These are phyloP conservation scores for Trichocladium antarcticum DNA, from an alignment of 495 filamentous ascomycete genomes.

Conservation along the genomic window DNA sequence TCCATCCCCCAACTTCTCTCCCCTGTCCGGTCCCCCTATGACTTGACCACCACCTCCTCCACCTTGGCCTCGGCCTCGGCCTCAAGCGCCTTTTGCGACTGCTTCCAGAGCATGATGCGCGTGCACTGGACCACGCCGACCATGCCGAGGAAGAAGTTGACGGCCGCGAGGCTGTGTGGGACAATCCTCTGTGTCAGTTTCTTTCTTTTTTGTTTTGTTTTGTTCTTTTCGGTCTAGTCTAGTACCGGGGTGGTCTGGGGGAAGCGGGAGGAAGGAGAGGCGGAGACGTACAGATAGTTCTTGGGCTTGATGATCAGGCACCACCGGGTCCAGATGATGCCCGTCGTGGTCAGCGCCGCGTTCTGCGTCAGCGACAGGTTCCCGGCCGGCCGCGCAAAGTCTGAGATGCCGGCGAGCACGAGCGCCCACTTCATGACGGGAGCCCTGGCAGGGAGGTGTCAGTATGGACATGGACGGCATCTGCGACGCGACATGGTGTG, in stretches of 20 bases:
- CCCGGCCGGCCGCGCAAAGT: constrained; percentile 85
- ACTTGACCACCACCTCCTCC: constrained; percentile 27
- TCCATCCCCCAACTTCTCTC: not conserved
- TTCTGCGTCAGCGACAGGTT: constrained; percentile 90
- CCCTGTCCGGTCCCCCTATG: not conserved
- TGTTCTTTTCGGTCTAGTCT: too few species aligned
- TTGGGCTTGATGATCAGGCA: constrained; percentile 91
- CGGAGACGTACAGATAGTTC: constrained; percentile 63
- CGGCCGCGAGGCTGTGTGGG: constrained; percentile 63
- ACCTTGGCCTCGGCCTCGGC: too few species aligned
- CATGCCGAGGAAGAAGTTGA: constrained; percentile 94
- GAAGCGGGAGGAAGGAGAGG: not conserved
- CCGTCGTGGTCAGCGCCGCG: constrained; percentile 74
- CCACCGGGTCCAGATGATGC: constrained; percentile 95
- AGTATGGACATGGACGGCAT: too few species aligned
- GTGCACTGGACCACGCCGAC: constrained; percentile 74
- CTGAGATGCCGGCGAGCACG: constrained; percentile 82
- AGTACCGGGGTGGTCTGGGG: too few species aligned
- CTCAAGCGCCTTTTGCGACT: constrained; percentile 51
- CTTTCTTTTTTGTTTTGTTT: not conserved
- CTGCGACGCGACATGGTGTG: too few species aligned
- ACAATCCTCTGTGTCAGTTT: not conserved
- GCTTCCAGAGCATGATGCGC: constrained; percentile 61
- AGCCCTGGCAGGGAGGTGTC: constrained; percentile 49
- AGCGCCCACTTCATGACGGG: constrained; percentile 97